A percentile compares a stretch with the other conserved stretches of the same genome.
These are phyloP conservation scores for Phytophthora hybrid DNA, from an alignment of 352 stramenopile species.

Conservation along the genomic window DNA sequence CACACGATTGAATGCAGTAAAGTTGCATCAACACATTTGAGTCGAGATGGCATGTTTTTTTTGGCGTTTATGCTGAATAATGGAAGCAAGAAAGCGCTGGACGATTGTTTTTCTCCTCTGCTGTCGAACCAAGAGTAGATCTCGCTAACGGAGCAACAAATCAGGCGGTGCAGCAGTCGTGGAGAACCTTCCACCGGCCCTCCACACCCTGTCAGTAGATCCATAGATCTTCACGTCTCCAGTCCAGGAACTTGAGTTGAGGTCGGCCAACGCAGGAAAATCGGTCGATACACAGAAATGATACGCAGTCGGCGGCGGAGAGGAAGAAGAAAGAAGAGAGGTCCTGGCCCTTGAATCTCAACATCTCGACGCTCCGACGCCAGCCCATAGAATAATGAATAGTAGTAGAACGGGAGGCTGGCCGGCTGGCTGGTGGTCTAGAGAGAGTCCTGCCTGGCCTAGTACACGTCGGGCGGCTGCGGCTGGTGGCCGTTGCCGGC, in stretches of 20 bases:
- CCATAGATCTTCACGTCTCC: background rate
- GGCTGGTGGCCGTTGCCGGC: conserved; percentile 34
- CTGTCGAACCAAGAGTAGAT: background rate
- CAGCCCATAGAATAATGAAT: conserved; percentile 42
- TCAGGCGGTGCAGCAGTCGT: background rate
- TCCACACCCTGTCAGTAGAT: background rate
- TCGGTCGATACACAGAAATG: conserved; percentile 28
- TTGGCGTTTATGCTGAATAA: conserved; percentile 35
- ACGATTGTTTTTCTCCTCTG: conserved; percentile 4
- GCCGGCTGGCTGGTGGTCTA: conserved; percentile 24
- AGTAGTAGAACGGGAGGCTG: conserved; percentile 25
- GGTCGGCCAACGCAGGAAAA: conserved; percentile 9
- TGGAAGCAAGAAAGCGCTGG: conserved; percentile 22
- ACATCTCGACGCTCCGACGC: conserved; percentile 12
- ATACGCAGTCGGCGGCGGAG: conserved; percentile 15
- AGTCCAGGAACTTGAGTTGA: background rate
- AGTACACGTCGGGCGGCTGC: conserved; percentile 81
- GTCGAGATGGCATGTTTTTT: conserved; percentile 17
- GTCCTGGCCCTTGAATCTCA: background rate
- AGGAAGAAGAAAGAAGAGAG: background rate
- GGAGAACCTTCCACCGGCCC: conserved; percentile 8
- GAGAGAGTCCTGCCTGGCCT: conserved; percentile 30
- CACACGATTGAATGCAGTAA: conserved; percentile 14
- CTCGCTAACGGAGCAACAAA: background rate
- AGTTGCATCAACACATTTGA: conserved; percentile 7